Evolutionary conservation across 2,329 filamentous ascomycete species (phyloP), one percentile per base, ranked within the genome.

Genomic region (Alternaria panax): DNA sequence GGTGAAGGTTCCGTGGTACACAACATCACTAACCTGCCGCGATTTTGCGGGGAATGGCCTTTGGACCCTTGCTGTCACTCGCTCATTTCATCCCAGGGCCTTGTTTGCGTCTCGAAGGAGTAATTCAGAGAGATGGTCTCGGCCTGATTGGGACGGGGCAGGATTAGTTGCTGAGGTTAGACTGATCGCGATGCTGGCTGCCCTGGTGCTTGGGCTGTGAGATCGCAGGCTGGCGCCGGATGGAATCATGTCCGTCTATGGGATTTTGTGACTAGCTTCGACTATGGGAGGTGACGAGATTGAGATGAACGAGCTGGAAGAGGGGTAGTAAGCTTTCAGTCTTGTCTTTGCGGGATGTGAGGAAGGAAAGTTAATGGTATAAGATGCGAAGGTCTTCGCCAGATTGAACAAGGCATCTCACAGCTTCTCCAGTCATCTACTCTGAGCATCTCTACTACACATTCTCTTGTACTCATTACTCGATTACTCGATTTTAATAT

Each of bases 1-100:
- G 38, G 47, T 52, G 38, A 57, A 32, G 36, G 32, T 56, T 43
- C 54, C 54, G 54, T 56, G 38, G 38, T 38, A 45, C 46, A 45
- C 53, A 42, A 40, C 54, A 36, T 36, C 27, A 51, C 43, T 34
- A 42, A 43, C 46, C 38, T 43, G 41, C 38, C 54, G 36, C n/a
- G 38, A 38, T 43, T 40, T 25, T 45, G 54, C 47, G 47, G 54
- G 30, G 54, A 25, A 12, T 25, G n/a, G 5, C 53, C 16, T 20
- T 25, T 32, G 22, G 27, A 50, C 34, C 34, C n/a, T 42, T 41
- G 18, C 8, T 43, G 46, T 16, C 40, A 20, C 40, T 28, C 12
- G 4, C 11, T n/a, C 12, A 12, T 12, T 48, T 32, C 20, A n/a
- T 20, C 16, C 30, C 32, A 36, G 36, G 14, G 32, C 20, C 14